These are phyloP conservation scores for Lentinus tigrinus DNA, from an alignment of 768 basidiomycete species.

Conservation along the genomic window DNA sequence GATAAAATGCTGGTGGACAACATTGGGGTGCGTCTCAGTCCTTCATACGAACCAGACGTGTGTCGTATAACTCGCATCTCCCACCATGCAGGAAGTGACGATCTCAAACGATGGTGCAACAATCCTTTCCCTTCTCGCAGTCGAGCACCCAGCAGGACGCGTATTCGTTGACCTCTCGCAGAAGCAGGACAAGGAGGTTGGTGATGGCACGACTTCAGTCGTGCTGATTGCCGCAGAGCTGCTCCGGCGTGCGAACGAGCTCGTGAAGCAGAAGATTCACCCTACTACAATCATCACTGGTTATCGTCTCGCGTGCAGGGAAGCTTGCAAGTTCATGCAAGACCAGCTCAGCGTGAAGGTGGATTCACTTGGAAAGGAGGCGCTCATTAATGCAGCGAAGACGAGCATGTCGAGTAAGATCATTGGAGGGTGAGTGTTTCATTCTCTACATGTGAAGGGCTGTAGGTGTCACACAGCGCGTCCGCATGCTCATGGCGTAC, in stretches of 20 bases:
- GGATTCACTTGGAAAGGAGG: constrained; percentile 87
- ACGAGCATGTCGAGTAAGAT: constrained; percentile 99
- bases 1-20: constrained; percentile 99
- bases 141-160: constrained; percentile 95
- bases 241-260: constrained; percentile 92
- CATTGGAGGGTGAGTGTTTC: constrained; percentile 79
- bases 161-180: constrained; percentile 98
- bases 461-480: neutral
- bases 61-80: neutral
- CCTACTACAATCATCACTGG: constrained; percentile 99
- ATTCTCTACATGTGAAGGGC: neutral
- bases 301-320: constrained; percentile 93
- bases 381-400: constrained; percentile 93
- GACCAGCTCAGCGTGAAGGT: constrained; percentile 96
- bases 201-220: constrained; percentile 98
- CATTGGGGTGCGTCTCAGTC: constrained; percentile 69
- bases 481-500: neutral
- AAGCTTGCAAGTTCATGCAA: constrained; percentile 97
- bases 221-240: constrained; percentile 98
- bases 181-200: constrained; percentile 99
- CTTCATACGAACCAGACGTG: neutral
- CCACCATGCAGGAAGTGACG: constrained; percentile 79
- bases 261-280: constrained; percentile 97
- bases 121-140: constrained; percentile 90
- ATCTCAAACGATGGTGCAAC: constrained; percentile 99